Evolutionary conservation across 2,329 filamentous ascomycete species (phyloP).

Genomic region (Arthrobotrys sphaeroides): DNA sequence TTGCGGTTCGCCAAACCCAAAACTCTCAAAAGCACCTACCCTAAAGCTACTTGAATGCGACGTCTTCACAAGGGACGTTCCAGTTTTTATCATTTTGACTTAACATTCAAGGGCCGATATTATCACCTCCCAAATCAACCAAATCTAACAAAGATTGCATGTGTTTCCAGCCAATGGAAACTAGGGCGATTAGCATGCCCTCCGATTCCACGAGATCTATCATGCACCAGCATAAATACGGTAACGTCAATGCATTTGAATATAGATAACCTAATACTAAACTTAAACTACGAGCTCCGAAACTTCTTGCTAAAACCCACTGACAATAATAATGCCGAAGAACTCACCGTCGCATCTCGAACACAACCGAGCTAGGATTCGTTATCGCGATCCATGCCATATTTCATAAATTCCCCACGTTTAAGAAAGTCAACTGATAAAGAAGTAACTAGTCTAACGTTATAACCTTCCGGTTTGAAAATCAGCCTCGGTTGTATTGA

Average conservation of each 20-base stretch:
- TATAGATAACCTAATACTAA: background rate
- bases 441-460: background rate
- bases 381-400: slow-evolving; percentile 6
- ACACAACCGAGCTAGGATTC: background rate
- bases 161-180: background rate
- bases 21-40: background rate
- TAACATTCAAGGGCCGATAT: background rate
- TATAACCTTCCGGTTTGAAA: slow-evolving; percentile 13
- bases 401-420: background rate
- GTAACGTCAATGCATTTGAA: background rate
- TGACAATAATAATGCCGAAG: slow-evolving; percentile 6
- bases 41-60: background rate
- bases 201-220: background rate
- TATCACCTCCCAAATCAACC: slow-evolving; percentile 5
- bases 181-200: background rate
- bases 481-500: background rate
- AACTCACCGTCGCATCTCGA: slow-evolving; percentile 25
- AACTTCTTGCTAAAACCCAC: background rate
- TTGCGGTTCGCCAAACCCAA: background rate
- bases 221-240: background rate
- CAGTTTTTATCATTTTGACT: background rate
- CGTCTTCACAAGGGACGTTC: background rate
- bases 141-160: background rate
- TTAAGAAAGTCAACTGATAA: background rate
- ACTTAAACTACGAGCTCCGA: slow-evolving; percentile 1